phyloP scores from a whole-genome alignment of 176 grass and related monocot genomes.

The Eragrostis nindensis region DNA sequence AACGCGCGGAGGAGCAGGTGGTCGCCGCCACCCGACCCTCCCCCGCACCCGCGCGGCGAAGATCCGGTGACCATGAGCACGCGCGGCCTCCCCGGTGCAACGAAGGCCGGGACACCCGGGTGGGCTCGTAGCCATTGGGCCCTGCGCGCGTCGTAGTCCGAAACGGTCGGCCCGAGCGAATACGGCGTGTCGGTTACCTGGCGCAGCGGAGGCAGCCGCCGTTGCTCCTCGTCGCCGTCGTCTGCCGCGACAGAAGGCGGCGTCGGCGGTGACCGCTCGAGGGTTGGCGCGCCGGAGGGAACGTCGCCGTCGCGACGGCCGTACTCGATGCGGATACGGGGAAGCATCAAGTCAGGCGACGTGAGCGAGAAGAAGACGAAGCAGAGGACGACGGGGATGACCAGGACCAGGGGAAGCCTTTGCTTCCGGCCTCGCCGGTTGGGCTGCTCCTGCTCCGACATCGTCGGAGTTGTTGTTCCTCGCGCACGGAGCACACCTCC shows the following conservation, averaged over 20 bases:
- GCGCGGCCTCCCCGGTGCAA: slow-evolving; percentile 50
- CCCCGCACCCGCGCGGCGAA: slow-evolving; percentile 57
- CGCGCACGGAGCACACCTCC: not conserved
- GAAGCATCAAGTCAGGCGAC: slow-evolving; percentile 30
- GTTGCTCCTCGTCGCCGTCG: not conserved
- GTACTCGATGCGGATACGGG: slow-evolving; percentile 56
- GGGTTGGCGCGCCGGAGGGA: not conserved
- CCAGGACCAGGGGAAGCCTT: not conserved
- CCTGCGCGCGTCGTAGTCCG: slow-evolving; percentile 65
- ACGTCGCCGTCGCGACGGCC: not conserved
- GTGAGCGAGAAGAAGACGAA: slow-evolving; percentile 41
- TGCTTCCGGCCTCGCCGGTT: slow-evolving; percentile 19
- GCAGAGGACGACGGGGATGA: slow-evolving; percentile 29
- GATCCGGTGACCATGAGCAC: slow-evolving; percentile 86
- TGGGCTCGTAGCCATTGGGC: slow-evolving; percentile 60
- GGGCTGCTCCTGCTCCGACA: slow-evolving; percentile 26
- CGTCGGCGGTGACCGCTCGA: not conserved
- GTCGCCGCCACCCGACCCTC: slow-evolving; percentile 56
- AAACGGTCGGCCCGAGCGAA: slow-evolving; percentile 55
- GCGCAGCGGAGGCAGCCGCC: slow-evolving; percentile 31
- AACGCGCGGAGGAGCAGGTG: slow-evolving; percentile 66
- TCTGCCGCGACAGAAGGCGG: not conserved
- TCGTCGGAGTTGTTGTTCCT: not conserved
- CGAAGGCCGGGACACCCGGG: slow-evolving; percentile 51
- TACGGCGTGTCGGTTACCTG: slow-evolving; percentile 62